Evolutionary conservation across 2,329 filamentous ascomycete genomes (phyloP).

Genomic region (Aureobasidium pullulans): DNA sequence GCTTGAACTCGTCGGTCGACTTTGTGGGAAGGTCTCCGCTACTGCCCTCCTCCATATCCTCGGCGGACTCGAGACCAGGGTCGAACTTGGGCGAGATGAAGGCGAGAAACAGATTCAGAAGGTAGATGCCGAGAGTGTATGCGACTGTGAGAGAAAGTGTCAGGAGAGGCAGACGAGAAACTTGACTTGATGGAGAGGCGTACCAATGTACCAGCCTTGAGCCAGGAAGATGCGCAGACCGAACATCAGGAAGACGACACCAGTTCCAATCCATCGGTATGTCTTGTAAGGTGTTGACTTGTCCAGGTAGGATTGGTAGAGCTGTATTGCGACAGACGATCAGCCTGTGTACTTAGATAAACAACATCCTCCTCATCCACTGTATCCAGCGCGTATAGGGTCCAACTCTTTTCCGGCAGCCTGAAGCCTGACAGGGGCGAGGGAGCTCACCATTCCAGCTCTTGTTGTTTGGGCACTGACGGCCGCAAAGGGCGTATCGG

Average conservation of each 20-base stretch:
- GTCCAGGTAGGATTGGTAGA: slow-evolving; percentile 92
- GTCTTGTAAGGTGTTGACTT: slow-evolving; percentile 82
- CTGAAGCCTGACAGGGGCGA: background rate
- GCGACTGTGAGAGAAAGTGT: slow-evolving; percentile 55
- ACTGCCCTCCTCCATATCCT: slow-evolving; percentile 85
- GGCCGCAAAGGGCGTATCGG: slow-evolving; percentile 87
- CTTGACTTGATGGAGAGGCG: slow-evolving; percentile 18
- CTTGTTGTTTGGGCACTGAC: slow-evolving; percentile 78
- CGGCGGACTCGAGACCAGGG: slow-evolving; percentile 89
- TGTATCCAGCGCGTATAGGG: too few species aligned
- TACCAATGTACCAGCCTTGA: slow-evolving; percentile 99
- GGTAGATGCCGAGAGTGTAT: slow-evolving; percentile 96
- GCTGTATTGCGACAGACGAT: slow-evolving; percentile 44
- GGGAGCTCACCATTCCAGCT: slow-evolving; percentile 57
- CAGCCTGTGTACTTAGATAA: background rate
- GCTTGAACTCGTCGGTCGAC: slow-evolving; percentile 93
- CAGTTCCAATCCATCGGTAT: slow-evolving; percentile 90
- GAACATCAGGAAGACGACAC: slow-evolving; percentile 66
- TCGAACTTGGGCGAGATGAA: slow-evolving; percentile 99
- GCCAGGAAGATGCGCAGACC: slow-evolving; percentile 82
- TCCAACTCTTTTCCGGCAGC: background rate
- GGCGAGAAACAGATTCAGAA: slow-evolving; percentile 96
- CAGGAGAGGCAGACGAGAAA: background rate
- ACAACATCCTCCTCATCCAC: too few species aligned
- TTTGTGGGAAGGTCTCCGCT: slow-evolving; percentile 70